These are phyloP conservation scores for Penicillium italicum DNA, from an alignment of 2,329 filamentous ascomycete species.

Conservation along the genomic window DNA sequence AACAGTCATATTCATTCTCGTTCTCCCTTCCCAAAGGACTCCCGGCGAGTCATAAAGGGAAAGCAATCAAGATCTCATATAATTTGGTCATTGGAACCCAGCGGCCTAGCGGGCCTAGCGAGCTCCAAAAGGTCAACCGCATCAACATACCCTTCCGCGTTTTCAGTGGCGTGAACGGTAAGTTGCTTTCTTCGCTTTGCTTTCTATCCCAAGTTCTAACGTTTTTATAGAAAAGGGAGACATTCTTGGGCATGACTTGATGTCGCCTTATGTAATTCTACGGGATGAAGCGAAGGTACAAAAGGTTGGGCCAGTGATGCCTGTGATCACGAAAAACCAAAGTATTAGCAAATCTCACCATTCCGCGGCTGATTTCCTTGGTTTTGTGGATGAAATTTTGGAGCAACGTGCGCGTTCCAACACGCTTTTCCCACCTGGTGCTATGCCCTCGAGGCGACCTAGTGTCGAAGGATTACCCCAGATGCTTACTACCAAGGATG, in stretches of 20 bases:
- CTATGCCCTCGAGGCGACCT: conserved; percentile 62
- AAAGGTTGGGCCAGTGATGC: conserved; percentile 42
- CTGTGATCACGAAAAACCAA: conserved; percentile 40
- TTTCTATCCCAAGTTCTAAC: conserved; percentile 19
- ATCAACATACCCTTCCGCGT: conserved; percentile 91
- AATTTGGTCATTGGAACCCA: conserved; percentile 90
- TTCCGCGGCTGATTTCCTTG: conserved; percentile 63
- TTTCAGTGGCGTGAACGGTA: conserved; percentile 82
- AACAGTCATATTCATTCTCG: conserved; percentile 77
- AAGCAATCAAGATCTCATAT: conserved; percentile 91
- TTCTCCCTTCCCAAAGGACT: conserved; percentile 83
- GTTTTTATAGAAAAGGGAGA: conserved; percentile 62
- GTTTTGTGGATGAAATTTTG: conserved; percentile 73
- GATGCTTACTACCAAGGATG: conserved; percentile 67
- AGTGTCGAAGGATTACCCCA: conserved; percentile 52
- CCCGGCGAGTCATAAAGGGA: conserved; percentile 86
- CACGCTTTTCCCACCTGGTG: conserved; percentile 61
- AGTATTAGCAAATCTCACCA: conserved; percentile 42
- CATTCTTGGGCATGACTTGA: conserved; percentile 86
- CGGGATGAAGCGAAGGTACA: conserved; percentile 73
- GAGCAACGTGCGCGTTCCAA: conserved; percentile 53
- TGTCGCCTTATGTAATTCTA: conserved; percentile 87
- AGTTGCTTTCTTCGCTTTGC: conserved; percentile 11
- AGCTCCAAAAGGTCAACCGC: conserved; percentile 77
- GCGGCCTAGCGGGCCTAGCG: conserved; percentile 69